Evolutionary conservation across 2,329 filamentous ascomycete genomes (phyloP).

Genomic region (Botrytis fabae): DNA sequence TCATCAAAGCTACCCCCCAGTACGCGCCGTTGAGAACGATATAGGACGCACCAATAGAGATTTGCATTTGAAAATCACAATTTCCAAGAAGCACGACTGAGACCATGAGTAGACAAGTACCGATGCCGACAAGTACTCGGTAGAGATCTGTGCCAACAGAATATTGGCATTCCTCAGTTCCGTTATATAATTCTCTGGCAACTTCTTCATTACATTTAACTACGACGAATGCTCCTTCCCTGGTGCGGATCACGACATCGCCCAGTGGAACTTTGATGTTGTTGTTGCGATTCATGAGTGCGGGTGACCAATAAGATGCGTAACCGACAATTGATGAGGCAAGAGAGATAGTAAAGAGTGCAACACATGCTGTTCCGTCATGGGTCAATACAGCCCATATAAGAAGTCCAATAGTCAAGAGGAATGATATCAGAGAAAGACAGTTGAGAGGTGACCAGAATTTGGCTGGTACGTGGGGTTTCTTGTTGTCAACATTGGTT

Average conservation of each 20-base stretch:
- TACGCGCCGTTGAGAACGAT: slow-evolving; percentile 61
- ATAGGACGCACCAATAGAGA: slow-evolving; percentile 58
- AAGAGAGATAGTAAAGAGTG: slow-evolving; percentile 53
- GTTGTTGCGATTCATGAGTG: slow-evolving; percentile 53
- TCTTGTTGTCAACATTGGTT: slow-evolving; percentile 41
- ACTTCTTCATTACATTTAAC: slow-evolving; percentile 60
- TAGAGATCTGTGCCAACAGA: slow-evolving; percentile 49
- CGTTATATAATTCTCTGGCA: slow-evolving; percentile 61
- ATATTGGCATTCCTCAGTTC: slow-evolving; percentile 61
- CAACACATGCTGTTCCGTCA: slow-evolving; percentile 54
- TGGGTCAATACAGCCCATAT: slow-evolving; percentile 45
- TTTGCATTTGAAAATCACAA: slow-evolving; percentile 60
- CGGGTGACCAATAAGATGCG: slow-evolving; percentile 58
- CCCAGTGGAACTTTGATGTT: slow-evolving; percentile 50
- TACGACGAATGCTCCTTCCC: slow-evolving; percentile 59
- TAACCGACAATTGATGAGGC: slow-evolving; percentile 56
- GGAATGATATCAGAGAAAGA: slow-evolving; percentile 52
- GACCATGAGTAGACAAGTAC: slow-evolving; percentile 61
- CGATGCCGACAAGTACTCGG: slow-evolving; percentile 55
- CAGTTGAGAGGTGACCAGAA: slow-evolving; percentile 55
- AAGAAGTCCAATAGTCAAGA: slow-evolving; percentile 52
- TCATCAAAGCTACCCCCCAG: slow-evolving; percentile 46
- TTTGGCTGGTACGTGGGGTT: slow-evolving; percentile 51
- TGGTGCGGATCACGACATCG: slow-evolving; percentile 62
- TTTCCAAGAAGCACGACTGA: slow-evolving; percentile 62